Percentiles rank a stretch among this genome's conserved stretches.
Conservation (phyloP, 2,329 filamentous ascomycete genomes). For the Pezicula neosporulosa region DNA sequence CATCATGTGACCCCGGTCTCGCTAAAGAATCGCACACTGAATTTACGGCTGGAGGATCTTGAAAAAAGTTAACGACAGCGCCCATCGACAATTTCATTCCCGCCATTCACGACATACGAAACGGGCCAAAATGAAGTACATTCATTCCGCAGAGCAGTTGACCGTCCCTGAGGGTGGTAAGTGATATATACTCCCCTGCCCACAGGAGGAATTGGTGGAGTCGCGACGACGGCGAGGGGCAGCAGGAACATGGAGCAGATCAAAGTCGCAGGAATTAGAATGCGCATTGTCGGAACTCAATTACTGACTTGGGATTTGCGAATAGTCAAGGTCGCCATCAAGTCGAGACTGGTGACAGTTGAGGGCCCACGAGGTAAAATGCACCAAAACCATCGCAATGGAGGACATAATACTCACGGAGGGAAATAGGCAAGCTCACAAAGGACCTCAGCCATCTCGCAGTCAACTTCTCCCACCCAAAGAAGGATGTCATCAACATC, state of each 20-base stretch:
- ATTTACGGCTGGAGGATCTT: neutral
- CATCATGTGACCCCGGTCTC: neutral
- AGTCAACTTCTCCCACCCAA: slow-evolving; percentile 89
- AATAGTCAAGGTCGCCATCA: slow-evolving; percentile 96
- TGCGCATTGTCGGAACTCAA: slow-evolving; percentile 12
- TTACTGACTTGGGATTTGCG: slow-evolving; percentile 33
- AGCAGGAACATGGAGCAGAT: slow-evolving; percentile 2
- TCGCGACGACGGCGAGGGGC: neutral
- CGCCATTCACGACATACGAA: slow-evolving; percentile 22
- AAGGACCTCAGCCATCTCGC: slow-evolving; percentile 97
- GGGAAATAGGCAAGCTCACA: slow-evolving; percentile 74
- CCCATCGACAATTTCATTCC: slow-evolving; percentile 5
- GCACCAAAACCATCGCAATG: slow-evolving; percentile 9
- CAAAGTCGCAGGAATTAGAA: slow-evolving; percentile 5
- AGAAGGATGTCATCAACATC: slow-evolving; percentile 86
- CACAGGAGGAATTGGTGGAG: neutral
- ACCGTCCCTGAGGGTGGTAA: slow-evolving; percentile 95
- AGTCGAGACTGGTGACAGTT: slow-evolving; percentile 93
- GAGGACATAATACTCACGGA: slow-evolving; percentile 27
- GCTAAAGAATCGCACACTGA: slow-evolving; percentile 1
- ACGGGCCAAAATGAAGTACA: slow-evolving; percentile 93
- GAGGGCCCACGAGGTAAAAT: slow-evolving; percentile 86
- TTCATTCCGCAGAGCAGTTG: slow-evolving; percentile 96
- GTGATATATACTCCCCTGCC: slow-evolving; percentile 34
- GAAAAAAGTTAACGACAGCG: neutral